Base-by-base conservation (phyloP, 2,329 filamentous ascomycete species). In the Exophiala spinifera region DNA sequence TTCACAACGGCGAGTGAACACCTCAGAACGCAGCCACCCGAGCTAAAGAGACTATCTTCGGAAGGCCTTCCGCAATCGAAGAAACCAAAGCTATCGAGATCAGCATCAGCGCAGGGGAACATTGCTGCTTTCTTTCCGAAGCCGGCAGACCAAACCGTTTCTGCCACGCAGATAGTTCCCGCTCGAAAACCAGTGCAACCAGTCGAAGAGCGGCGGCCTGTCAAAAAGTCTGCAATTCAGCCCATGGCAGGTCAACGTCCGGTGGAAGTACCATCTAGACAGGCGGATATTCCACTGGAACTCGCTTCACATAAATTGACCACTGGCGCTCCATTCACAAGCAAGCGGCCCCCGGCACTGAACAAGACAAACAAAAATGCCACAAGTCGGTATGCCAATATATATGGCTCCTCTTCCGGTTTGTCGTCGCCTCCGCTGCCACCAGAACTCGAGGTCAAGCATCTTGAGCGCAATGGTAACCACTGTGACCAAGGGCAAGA, bases 1-100 rank as follows among this genome's bases (percentile, higher is more conserved):
- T 88, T 89, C 60, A 82, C 81, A n/a, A 81, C 81, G 8, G 82
- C 84, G 2, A 77, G 78, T 8, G 73, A 78, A 17, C 82, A 85
- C 61, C 78, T 73, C 23, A 69, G 70, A 48, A 68, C 64, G 1
- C 67, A 62, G 5, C 17, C n/a, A 17, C 39, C 46, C 11, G 49
- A 53, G 8, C 25, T 47, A 21, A 46, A 15, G 15, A 13, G 47
- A 7, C 40, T 46, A 61, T 65, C 33, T 69, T 59, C 54, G 61
- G 70, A 33, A 59, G 67, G 20, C 58, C 61, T 69, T 47, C 63
- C 63, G 37, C 63, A 63, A 55, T 61, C 51, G 57, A 68, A 52
- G 53, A 72, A 66, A 56, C 64, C 56, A 51, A 68, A 61, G 61
- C 68, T 58, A 59, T 59, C 71, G 65, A 71, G 70, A 49, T 72